Base-by-base conservation (phyloP, 2,329 filamentous ascomycete species). In the Ophiostoma piceae region DNA sequence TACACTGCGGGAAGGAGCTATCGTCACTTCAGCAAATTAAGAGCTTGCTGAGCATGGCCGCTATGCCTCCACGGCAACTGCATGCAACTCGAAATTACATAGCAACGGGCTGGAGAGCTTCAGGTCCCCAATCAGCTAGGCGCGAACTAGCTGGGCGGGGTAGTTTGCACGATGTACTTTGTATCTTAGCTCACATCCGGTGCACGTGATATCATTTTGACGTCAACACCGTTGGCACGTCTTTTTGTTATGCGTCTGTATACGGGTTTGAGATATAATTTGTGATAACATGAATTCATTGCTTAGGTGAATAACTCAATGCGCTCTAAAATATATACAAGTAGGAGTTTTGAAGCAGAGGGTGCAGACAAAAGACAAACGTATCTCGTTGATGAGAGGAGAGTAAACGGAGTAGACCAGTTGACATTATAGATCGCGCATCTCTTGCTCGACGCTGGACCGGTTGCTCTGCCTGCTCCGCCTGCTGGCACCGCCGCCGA, bases 371-470 rank as follows among this genome's bases (percentile, higher is more conserved):
- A 57, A 57, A 3, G 51, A 12, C n/a, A 57, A 57, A 26, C 12
- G 47, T 14, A 54, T 26, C 9, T 26, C n/a, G 22, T 26, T 8
- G n/a, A 57, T 3, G 22, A 57, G 51, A 8, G 11, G 9, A 41
- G 39, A 41, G 11, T 14, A 41, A 41, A 41, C 9, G 2, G 26
- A 29, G 26, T 14, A 14, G 11, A 12, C 11, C 3, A 51, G 19
- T 51, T 2, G 8, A 7, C n/a, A 35, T 65, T 7, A 71, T 69
- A 73, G 71, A 62, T 73, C 72, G 29, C 54, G 71, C 71, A 74
- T 64, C 66, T 74, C 74, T 66, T 74, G 69, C 19, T 73, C 73
- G n/a, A 57, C 69, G 29, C 57, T 67, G 1, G 32, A 19, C 26
- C 60, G 35, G 37, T 70, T 73, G 69, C 19, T 54, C 22, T 70